Base-by-base conservation (phyloP, 106 monocot species). In the Gastrodia elata region DNA sequence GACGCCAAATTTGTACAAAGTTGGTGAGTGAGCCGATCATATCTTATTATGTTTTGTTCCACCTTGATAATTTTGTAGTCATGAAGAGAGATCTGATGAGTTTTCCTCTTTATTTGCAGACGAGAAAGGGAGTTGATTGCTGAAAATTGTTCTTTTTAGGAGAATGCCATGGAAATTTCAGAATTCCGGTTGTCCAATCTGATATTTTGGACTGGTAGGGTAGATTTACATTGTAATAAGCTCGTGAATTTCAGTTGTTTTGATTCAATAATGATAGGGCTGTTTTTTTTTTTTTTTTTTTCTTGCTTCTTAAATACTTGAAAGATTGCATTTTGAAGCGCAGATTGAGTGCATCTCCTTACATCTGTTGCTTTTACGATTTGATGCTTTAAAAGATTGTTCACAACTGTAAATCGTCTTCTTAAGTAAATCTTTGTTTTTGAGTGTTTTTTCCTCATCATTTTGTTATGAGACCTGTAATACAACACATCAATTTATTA, bases 1-100 rank as follows among this genome's bases (percentile, higher is more conserved):
- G 20, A 82, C 77, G 7, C 69, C 77, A 0, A 77, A 82, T 22
- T 68, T 76, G 30, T 82, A 82, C 73, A 82, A 82, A 74, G 74
- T 82, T 69, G 82, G 67, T 37, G 30, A 35, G 67, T 18, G 28
- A 67, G 11, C 3, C 15, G 20, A 35, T 67, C 4, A 56, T 3
- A 61, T 28, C 6, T 61, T 61, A 28, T 30, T 26, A 26, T 32
- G 30, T 35, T 16, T 35, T 35, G 6, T 67, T 67, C 36, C 36
- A 18, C 67, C 14, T 67, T 33, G 14, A 5, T 33, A 18, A 37
- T 37, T 20, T 26, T 35, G 3, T 36, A 20, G 16, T 37, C 37
- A n/a, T 67, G 18, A 18, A 37, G 32, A 16, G 36, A 35, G 34
- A 65, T 35, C 65, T 59, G 59, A 24, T 27, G 34, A 26, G 14